phyloP scores from a whole-genome alignment of 805 yeast genomes.

The Spencermartinsiella europaea region DNA sequence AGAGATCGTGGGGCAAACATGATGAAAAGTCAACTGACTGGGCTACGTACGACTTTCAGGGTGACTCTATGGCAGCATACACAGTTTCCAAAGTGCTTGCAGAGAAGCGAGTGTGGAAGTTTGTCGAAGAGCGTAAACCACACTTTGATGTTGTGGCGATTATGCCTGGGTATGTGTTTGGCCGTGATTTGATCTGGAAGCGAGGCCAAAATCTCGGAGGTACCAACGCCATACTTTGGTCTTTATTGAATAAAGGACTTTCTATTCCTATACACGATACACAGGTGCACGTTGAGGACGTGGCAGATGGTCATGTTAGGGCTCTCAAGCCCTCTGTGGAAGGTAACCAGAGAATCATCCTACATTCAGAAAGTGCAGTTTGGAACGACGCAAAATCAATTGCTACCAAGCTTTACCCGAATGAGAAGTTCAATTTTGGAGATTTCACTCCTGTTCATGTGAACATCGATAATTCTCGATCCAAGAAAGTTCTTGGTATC shows the following conservation, averaged over 20 bases:
- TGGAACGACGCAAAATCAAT: neutral
- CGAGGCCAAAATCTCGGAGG: neutral
- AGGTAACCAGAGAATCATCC: neutral
- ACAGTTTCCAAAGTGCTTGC: slow-evolving; percentile 49
- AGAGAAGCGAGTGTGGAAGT: slow-evolving; percentile 54
- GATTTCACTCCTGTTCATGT: neutral
- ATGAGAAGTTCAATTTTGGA: neutral
- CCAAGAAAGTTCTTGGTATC: neutral
- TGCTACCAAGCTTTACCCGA: neutral
- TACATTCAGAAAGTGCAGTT: neutral
- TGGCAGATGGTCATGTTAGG: neutral
- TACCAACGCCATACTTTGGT: neutral
- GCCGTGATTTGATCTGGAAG: slow-evolving; percentile 7
- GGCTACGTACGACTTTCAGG: slow-evolving; percentile 20
- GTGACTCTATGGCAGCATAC: slow-evolving; percentile 17
- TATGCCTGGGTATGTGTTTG: slow-evolving; percentile 29
- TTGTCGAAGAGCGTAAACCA: slow-evolving; percentile 30
- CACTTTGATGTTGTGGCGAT: slow-evolving; percentile 24
- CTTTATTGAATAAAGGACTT: neutral
- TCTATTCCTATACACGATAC: neutral
- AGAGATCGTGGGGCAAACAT: slow-evolving; percentile 27
- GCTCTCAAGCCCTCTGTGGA: neutral
- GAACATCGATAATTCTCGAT: neutral
- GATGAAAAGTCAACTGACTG: slow-evolving; percentile 35
- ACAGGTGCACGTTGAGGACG: neutral